phyloP scores from a whole-genome alignment of 768 basidiomycete species.

The Aureoboletus auriporus region DNA sequence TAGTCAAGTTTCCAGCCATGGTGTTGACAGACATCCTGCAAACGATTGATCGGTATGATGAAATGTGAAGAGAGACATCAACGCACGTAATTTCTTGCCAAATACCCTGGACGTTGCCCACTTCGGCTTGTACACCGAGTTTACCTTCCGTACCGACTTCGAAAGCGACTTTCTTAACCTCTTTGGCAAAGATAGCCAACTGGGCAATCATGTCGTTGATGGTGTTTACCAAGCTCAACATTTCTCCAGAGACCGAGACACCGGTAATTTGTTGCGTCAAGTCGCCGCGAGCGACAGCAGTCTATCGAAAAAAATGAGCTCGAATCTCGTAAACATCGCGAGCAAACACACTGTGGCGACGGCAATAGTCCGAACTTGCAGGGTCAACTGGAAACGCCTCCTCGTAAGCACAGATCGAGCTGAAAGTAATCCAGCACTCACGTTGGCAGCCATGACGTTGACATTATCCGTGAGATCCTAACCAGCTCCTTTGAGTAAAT shows the following conservation, averaged over 20 bases:
- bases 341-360: constrained; percentile 70
- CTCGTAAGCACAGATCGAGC: constrained; percentile 2
- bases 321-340: not conserved
- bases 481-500: constrained; percentile 12
- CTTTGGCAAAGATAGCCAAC: constrained; percentile 64
- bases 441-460: constrained; percentile 93
- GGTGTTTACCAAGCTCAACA: constrained; percentile 92
- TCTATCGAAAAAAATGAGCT: constrained; percentile 37
- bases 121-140: constrained; percentile 94
- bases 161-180: constrained; percentile 92
- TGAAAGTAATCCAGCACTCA: constrained; percentile 32
- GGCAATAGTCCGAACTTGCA: constrained; percentile 92
- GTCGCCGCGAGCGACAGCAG: constrained; percentile 91
- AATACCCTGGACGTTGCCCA: constrained; percentile 94
- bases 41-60: not conserved
- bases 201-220: constrained; percentile 89
- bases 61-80: not conserved
- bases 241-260: constrained; percentile 92
- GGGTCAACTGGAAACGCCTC: constrained; percentile 58
- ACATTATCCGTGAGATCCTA: constrained; percentile 90
- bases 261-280: constrained; percentile 91
- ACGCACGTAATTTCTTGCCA: constrained; percentile 98
- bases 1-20: constrained; percentile 96
- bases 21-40: constrained; percentile 90
- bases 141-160: constrained; percentile 99